Conservation (phyloP, 495 filamentous ascomycete genomes). For the Aspergillus affinis region DNA sequence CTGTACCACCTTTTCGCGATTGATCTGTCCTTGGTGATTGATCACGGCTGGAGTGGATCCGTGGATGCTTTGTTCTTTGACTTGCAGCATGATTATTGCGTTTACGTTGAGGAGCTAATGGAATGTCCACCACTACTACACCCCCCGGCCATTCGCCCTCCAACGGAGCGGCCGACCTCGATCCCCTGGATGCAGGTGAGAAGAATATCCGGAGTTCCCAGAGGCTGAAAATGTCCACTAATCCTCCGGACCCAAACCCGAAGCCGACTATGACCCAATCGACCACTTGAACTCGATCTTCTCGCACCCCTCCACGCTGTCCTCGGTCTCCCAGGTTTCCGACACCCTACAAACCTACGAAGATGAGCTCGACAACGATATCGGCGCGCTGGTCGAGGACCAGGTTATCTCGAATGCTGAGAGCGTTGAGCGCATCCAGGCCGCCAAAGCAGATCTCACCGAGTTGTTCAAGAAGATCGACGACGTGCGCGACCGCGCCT, state of each 20-base stretch:
- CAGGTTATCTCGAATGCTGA: conserved; percentile 86
- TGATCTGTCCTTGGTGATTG: neutral
- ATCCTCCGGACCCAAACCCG: neutral
- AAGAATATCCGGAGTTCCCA: neutral
- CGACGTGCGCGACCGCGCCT: conserved; percentile 82
- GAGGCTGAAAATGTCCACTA: conserved; percentile 19
- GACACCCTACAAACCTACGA: conserved; percentile 72
- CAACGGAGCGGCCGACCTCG: conserved; percentile 34
- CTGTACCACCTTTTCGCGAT: neutral
- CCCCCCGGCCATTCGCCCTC: conserved; percentile 41
- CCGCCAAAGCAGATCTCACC: conserved; percentile 83
- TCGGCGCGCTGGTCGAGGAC: conserved; percentile 69
- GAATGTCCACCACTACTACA: conserved; percentile 38
- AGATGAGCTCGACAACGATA: conserved; percentile 80
- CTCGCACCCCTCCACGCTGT: conserved; percentile 84
- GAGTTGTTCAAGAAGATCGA: conserved; percentile 95
- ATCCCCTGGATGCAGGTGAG: conserved; percentile 48
- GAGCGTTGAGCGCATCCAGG: conserved; percentile 84
- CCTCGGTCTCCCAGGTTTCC: conserved; percentile 70
- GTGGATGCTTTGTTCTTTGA: conserved; percentile 14
- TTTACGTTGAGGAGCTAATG: conserved; percentile 32
- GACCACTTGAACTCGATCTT: conserved; percentile 93
- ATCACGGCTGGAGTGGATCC: conserved; percentile 3
- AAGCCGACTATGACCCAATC: conserved; percentile 92
- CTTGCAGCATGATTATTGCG: conserved; percentile 33